A percentile compares a stretch with the other conserved stretches of the same genome.
Evolutionary conservation across 768 basidiomycete genomes (phyloP).

Genomic region (Termitomyces sp.): DNA sequence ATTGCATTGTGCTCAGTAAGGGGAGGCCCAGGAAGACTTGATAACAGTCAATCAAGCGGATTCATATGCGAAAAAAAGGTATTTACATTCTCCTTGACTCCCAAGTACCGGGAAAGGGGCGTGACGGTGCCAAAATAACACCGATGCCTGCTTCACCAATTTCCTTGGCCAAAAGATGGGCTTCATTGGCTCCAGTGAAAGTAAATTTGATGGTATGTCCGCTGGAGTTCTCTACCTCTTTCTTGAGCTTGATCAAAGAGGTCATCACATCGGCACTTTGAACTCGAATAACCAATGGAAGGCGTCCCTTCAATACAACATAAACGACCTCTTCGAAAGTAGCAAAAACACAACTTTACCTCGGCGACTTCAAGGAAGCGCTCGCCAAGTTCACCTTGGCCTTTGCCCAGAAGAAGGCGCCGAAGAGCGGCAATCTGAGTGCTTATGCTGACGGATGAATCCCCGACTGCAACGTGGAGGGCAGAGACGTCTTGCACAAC

Average conservation of each 20-base stretch:
- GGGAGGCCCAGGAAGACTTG: constrained; percentile 67
- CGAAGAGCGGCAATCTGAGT: constrained; percentile 75
- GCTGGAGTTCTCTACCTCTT: constrained; percentile 46
- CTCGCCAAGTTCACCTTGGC: constrained; percentile 30
- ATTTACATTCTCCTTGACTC: constrained; percentile 60
- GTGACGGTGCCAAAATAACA: constrained; percentile 44
- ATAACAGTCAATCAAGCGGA: not conserved
- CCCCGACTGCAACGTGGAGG: constrained; percentile 58
- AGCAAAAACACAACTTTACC: constrained; percentile 22
- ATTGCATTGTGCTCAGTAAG: constrained; percentile 51
- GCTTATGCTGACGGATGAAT: constrained; percentile 55
- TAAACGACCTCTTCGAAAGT: not conserved
- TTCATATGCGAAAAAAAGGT: not conserved
- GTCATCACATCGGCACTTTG: constrained; percentile 82
- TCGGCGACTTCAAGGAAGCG: constrained; percentile 43
- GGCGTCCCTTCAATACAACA: constrained; percentile 40
- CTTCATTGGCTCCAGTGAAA: constrained; percentile 62
- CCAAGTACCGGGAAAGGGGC: constrained; percentile 74
- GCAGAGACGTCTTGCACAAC: constrained; percentile 59
- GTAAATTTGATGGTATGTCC: constrained; percentile 44
- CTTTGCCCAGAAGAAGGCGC: constrained; percentile 47
- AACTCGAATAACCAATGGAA: constrained; percentile 71
- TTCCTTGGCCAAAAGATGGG: constrained; percentile 65
- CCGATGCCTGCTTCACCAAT: constrained; percentile 47
- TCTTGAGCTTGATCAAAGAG: constrained; percentile 64